Evolutionary conservation across 1,139 yeast genomes (phyloP).

Genomic region (Kodamaea ohmeri): DNA sequence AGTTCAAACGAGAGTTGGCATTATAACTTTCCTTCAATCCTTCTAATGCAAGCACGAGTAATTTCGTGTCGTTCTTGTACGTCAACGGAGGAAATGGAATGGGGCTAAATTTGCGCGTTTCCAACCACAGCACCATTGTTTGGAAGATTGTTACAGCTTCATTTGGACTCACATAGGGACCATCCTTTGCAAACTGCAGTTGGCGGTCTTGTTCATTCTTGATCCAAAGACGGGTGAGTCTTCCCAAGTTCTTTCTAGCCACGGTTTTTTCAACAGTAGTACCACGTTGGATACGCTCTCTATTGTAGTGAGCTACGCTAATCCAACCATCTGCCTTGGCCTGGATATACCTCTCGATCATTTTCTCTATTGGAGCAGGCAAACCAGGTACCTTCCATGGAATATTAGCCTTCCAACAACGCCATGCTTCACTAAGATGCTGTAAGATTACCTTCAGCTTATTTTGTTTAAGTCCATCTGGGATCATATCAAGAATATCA

Average conservation of each 20-base stretch:
- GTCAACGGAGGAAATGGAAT: slow-evolving; percentile 93
- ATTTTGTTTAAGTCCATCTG: slow-evolving; percentile 86
- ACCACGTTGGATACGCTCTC: slow-evolving; percentile 86
- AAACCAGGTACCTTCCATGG: slow-evolving; percentile 98
- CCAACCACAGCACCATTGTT: slow-evolving; percentile 93
- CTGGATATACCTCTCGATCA: slow-evolving; percentile 83
- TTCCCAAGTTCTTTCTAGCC: slow-evolving; percentile 87
- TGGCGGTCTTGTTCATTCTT: slow-evolving; percentile 92
- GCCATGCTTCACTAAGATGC: slow-evolving; percentile 97
- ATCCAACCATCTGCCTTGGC: slow-evolving; percentile 98
- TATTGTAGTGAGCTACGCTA: slow-evolving; percentile 85
- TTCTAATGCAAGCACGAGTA: slow-evolving; percentile 85
- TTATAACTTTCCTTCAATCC: slow-evolving; percentile 78
- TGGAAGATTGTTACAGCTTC: slow-evolving; percentile 87
- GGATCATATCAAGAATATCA: slow-evolving; percentile 95
- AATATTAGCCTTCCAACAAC: slow-evolving; percentile 98
- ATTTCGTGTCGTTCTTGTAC: slow-evolving; percentile 90
- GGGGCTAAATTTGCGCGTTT: slow-evolving; percentile 76
- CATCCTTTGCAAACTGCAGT: slow-evolving; percentile 72
- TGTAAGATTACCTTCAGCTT: slow-evolving; percentile 87
- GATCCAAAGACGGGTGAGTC: slow-evolving; percentile 88
- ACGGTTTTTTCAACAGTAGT: slow-evolving; percentile 92
- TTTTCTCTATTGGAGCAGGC: slow-evolving; percentile 84
- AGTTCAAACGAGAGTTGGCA: slow-evolving; percentile 81
- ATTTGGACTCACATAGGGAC: slow-evolving; percentile 82